Percentiles rank a stretch among this genome's conserved stretches.
Evolutionary conservation across 73 alveolate genomes (phyloP).

Genomic region (Strombidium stylifer): DNA sequence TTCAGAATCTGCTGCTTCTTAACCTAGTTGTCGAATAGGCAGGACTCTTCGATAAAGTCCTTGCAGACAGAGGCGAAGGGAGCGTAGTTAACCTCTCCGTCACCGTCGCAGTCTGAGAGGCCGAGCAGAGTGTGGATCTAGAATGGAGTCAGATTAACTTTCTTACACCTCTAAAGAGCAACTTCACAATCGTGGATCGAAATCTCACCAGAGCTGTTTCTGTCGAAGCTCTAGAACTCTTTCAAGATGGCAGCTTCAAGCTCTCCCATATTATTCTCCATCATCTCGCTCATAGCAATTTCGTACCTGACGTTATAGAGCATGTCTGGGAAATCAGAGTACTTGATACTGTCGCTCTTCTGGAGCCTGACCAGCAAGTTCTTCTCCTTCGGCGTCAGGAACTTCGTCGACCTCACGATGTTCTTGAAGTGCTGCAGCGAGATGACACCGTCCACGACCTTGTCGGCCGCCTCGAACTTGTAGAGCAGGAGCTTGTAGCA

Average conservation of each 20-base stretch:
- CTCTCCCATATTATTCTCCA: slow-evolving; percentile 53
- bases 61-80: slow-evolving; percentile 36
- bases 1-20: slow-evolving; percentile 29
- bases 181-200: no score
- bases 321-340: slow-evolving; percentile 16
- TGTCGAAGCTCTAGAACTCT: no score
- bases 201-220: no score
- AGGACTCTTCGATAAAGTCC: slow-evolving; percentile 32
- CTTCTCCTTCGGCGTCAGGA: slow-evolving; percentile 57
- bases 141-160: slow-evolving; percentile 62
- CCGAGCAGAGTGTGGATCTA: slow-evolving; percentile 50
- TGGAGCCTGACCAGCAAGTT: slow-evolving; percentile 37
- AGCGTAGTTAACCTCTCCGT: slow-evolving; percentile 27
- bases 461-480: slow-evolving; percentile 34
- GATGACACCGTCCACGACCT: slow-evolving; percentile 29
- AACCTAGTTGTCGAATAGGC: slow-evolving; percentile 27
- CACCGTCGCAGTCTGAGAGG: slow-evolving; percentile 33
- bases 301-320: slow-evolving; percentile 55
- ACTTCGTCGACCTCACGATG: slow-evolving; percentile 11
- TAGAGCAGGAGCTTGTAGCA: slow-evolving; percentile 19
- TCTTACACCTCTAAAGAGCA: no score
- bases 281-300: slow-evolving; percentile 42
- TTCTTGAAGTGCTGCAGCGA: slow-evolving; percentile 33
- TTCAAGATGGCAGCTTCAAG: no score
- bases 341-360: slow-evolving; percentile 34